Evolutionary conservation across 306 rosid species (phyloP), one percentile per base, ranked within the genome.

Genomic region (Alnus rubra): DNA sequence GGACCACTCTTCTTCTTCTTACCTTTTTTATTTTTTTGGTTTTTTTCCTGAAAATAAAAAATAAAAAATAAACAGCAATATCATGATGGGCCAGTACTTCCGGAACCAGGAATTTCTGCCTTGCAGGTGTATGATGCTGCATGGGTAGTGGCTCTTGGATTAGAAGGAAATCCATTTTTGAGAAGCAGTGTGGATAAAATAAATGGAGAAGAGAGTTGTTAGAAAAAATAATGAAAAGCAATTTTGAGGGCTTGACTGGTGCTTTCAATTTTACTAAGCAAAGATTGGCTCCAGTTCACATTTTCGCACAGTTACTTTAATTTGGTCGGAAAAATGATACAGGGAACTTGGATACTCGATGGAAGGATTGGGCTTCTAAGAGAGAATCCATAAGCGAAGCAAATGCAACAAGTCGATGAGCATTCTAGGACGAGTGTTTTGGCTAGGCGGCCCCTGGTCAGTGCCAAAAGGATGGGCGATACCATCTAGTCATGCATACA

Each of bases 101-200:
- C 33, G 0, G 31, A 42, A 71, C 56, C 56, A 11, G 56, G 39
- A 28, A n/a, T 15, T 48, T 71, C 51, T 11, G 7, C 74, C 0
- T 19, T 19, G 37, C 74, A 71, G 58, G 74, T 58, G 15, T 71
- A 19, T 71, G 74, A 71, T 23, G 58, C 74, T 39, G 16, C 58
- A n/a, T 28, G 74, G 74, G 74, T 58, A n/a, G 16, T 11, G 56
- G 56, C 31, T 48, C 54, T 19, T 11, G 33, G 58, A 18, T 71
- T 71, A 49, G 37, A 45, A 12, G 56, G 18, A 48, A 48, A 71
- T 5, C 33, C 33, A 5, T 1, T 19, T 23, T n/a, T 6, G 7
- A 60, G n/a, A 13, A 30, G 42, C 16, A 9, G 16, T 60, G 10
- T 60, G 39, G 39, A 31, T 4, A 33, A 60, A 60, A 30, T 30